Conservation (phyloP, 768 basidiomycete genomes). For the Tylopilus plumbeoviolaceoides region DNA sequence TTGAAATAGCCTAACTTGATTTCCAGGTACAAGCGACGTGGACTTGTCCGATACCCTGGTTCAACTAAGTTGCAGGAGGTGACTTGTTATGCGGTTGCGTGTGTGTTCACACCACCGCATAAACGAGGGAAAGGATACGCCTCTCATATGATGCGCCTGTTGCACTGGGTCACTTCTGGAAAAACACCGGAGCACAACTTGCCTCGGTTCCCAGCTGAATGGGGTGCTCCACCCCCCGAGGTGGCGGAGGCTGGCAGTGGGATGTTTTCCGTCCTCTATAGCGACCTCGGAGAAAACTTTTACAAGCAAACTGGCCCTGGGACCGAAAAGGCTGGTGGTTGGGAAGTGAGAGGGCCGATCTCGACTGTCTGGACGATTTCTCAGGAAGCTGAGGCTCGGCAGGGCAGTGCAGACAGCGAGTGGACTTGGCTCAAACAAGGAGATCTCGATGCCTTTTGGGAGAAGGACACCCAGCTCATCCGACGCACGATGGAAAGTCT, state of each 20-base stretch:
- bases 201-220: conserved; percentile 36
- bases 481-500: conserved; percentile 27
- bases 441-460: conserved; percentile 37
- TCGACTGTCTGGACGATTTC: conserved; percentile 41
- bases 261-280: conserved; percentile 49
- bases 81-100: conserved; percentile 49
- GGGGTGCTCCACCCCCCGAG: conserved; percentile 42
- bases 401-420: conserved; percentile 3
- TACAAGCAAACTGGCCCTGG: too few species aligned
- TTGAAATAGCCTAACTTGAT: background rate
- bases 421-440: conserved; percentile 32
- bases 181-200: conserved; percentile 23
- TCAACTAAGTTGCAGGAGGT: conserved; percentile 29
- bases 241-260: conserved; percentile 37
- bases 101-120: conserved; percentile 49
- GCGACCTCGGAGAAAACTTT: conserved; percentile 43
- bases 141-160: conserved; percentile 57
- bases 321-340: too few species aligned
- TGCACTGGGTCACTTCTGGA: conserved; percentile 53
- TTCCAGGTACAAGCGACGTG: conserved; percentile 33
- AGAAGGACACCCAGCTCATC: conserved; percentile 38
- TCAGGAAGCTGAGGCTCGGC: background rate
- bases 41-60: conserved; percentile 28
- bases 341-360: conserved; percentile 14
- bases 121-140: conserved; percentile 56